A percentile compares a stretch with the other conserved stretches of the same genome.
Evolutionary conservation across 129 eudicot species (phyloP).

Genomic region (Kitagawia praeruptora): DNA sequence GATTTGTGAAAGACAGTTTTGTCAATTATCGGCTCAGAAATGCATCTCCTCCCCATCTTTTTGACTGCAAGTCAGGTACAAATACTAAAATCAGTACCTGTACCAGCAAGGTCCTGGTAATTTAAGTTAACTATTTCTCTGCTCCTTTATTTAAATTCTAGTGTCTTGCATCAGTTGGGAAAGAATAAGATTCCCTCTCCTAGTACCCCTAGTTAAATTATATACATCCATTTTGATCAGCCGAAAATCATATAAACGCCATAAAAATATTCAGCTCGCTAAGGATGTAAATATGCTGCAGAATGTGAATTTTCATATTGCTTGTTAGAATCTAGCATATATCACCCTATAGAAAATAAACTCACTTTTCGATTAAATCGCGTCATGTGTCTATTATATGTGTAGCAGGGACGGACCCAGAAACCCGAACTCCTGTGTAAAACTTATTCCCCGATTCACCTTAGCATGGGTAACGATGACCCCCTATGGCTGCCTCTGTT

Average conservation of each 20-base stretch:
- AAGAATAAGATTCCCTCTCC: slow-evolving; percentile 8
- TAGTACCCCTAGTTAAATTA: neutral
- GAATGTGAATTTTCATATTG: neutral
- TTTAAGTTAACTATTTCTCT: neutral
- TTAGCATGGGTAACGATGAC: neutral
- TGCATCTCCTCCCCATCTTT: neutral
- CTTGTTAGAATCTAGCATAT: neutral
- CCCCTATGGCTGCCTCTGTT: neutral
- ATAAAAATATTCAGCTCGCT: neutral
- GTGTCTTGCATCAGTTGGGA: neutral
- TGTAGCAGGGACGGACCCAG: neutral
- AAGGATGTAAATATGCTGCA: neutral
- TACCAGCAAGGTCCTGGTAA: neutral
- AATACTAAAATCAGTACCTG: neutral
- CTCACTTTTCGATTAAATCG: neutral
- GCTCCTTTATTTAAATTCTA: neutral
- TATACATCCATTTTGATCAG: neutral
- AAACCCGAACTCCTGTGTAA: neutral
- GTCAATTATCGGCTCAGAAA: neutral
- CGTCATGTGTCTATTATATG: neutral
- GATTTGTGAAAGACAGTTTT: neutral
- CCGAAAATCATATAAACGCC: no score
- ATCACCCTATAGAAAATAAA: neutral
- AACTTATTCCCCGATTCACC: neutral
- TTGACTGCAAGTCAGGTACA: neutral